Evolutionary conservation across 2,329 filamentous ascomycete genomes (phyloP), one percentile per base, ranked within the genome.

Genomic region (Diaporthe batatas): DNA sequence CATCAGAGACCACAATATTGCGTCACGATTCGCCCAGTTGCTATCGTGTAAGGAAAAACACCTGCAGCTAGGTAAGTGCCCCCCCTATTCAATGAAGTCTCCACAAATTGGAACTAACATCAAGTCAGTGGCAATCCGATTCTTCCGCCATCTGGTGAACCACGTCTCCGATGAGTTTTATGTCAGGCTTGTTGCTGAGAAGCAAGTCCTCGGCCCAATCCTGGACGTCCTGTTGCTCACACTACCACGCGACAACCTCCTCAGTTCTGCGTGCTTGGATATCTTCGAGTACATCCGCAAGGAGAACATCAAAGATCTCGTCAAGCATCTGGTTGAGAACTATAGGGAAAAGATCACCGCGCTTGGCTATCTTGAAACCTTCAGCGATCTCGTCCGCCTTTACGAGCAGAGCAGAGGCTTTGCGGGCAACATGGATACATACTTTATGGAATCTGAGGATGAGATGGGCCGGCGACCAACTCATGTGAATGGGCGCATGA

Each of bases 221-320:
- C 86, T 99, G 18, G 91, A 96, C 76, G 92, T 98, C 49, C 89
- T 98, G 44, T 89, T 93, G 71, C 90, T 93, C 76, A 96, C 94
- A 0, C 93, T 98, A 89, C 94, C 95, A 0, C 91, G 95, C 54
- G 96, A 99, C 81, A 98, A 98, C 77, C 87, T 99, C 3, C 87
- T 98, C 42, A 97, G 96, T 81, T 98, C 96, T 0, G 96, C 95
- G 11, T 98, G 94, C 77, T 87, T 98, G 12, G 96, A 99, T 79
- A 89, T 99, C 55, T 98, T 99, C 76, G 95, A 97, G 78, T 95
- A 92, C 79, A 93, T 98, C 78, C 94, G 92, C 80, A 91, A 91
- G 79, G 94, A 97, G 78, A 91, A 91, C 71, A 88, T 95, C 78
- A 97, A 95, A 81, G 91, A 93, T 18, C 86, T 98, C 59, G 91